These are phyloP conservation scores for Komagataella pseudopastoris DNA, from an alignment of 805 yeast species.

Conservation along the genomic window DNA sequence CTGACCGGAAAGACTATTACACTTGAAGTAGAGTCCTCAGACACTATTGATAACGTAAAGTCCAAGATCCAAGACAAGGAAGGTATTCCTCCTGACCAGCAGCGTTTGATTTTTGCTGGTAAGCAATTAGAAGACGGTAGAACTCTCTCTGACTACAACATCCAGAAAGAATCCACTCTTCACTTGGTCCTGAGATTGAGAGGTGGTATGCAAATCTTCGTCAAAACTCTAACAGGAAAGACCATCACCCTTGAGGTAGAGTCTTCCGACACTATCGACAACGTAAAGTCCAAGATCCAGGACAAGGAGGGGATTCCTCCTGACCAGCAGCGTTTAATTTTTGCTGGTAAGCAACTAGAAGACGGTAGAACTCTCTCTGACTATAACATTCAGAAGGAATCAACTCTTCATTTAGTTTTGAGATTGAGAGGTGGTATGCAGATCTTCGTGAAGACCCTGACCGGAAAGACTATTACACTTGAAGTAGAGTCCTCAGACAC, in stretches of 20 bases:
- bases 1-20: slow-evolving; percentile 89
- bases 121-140: slow-evolving; percentile 52
- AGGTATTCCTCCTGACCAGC: slow-evolving; percentile 29
- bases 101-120: slow-evolving; percentile 28
- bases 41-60: slow-evolving; percentile 29
- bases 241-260: slow-evolving; percentile 89
- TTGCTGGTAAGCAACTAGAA: slow-evolving; percentile 30
- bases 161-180: slow-evolving; percentile 26
- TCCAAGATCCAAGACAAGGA: slow-evolving; percentile 28
- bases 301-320: slow-evolving; percentile 30
- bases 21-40: slow-evolving; percentile 60
- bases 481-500: slow-evolving; percentile 33
- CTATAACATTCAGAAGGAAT: slow-evolving; percentile 36
- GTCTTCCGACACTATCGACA: slow-evolving; percentile 31
- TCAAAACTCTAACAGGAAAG: slow-evolving; percentile 78
- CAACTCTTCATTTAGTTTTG: slow-evolving; percentile 21
- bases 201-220: slow-evolving; percentile 55
- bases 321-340: slow-evolving; percentile 26
- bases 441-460: slow-evolving; percentile 79
- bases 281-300: slow-evolving; percentile 27
- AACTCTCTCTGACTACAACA: slow-evolving; percentile 76
- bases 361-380: slow-evolving; percentile 89
- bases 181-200: slow-evolving; percentile 22
- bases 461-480: slow-evolving; percentile 82
- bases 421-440: slow-evolving; percentile 53